Conservation (phyloP, 345 rosid species). For the Abelmoschus esculentus region DNA sequence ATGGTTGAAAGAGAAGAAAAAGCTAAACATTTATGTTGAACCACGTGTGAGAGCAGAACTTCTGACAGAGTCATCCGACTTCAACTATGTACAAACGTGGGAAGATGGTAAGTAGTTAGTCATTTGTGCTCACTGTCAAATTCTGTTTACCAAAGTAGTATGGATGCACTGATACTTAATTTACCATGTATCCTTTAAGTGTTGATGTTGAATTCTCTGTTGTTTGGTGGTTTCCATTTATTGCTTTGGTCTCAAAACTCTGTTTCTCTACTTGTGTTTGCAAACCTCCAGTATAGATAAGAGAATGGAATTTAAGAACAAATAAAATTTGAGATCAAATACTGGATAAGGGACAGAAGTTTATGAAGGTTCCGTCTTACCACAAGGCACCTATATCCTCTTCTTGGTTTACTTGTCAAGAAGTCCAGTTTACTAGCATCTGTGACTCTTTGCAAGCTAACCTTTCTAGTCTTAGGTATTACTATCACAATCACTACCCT, state of each 20-base stretch:
- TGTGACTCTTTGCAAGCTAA: background rate
- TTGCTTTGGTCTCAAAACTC: too few relatives aligned
- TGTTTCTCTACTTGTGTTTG: background rate
- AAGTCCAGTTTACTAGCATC: background rate
- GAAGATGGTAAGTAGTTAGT: slow-evolving; percentile 49
- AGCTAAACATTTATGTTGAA: slow-evolving; percentile 70
- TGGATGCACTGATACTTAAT: background rate
- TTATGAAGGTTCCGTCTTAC: background rate
- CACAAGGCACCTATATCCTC: background rate
- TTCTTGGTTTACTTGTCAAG: background rate
- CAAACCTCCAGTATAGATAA: background rate
- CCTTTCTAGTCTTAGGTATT: too few relatives aligned
- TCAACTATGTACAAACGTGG: slow-evolving; percentile 80
- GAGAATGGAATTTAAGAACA: background rate
- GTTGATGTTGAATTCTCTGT: background rate
- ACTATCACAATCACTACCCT: too few relatives aligned
- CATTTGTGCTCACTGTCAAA: background rate
- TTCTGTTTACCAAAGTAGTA: background rate
- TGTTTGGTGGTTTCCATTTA: background rate
- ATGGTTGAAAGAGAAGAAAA: slow-evolving; percentile 78
- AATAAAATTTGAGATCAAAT: background rate
- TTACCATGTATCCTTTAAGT: background rate
- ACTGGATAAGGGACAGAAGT: background rate
- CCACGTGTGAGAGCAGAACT: slow-evolving; percentile 80
- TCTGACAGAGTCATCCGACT: slow-evolving; percentile 68